Percentiles rank a stretch among this genome's conserved stretches.
phyloP scores from a whole-genome alignment of 2,329 filamentous ascomycete species.

The Cercospora sojina region DNA sequence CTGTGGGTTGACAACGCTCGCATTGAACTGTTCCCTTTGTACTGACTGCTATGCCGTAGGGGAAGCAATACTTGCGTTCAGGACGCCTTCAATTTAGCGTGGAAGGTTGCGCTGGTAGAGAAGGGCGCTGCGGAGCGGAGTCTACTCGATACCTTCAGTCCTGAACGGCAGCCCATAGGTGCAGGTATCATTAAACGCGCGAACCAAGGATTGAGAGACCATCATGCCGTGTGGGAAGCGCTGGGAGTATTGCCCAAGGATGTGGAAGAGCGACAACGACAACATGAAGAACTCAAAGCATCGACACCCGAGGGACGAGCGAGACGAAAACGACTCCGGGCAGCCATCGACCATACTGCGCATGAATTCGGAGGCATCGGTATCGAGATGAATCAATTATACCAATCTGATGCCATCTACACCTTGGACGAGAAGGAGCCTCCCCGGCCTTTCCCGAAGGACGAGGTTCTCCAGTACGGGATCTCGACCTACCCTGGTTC shows the following conservation, averaged over 20 bases:
- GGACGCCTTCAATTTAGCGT: slow-evolving; percentile 20
- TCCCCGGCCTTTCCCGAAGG: slow-evolving; percentile 26
- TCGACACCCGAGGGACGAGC: slow-evolving; percentile 36
- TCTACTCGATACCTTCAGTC: slow-evolving; percentile 35
- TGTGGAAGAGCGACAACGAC: slow-evolving; percentile 32
- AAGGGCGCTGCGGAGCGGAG: slow-evolving; percentile 24
- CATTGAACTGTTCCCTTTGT: not conserved
- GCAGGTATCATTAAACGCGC: slow-evolving; percentile 54
- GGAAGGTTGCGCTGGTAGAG: slow-evolving; percentile 30
- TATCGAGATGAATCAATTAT: slow-evolving; percentile 60
- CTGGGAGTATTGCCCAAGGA: slow-evolving; percentile 32
- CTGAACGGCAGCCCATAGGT: slow-evolving; percentile 42
- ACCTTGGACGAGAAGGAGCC: slow-evolving; percentile 32
- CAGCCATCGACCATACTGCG: slow-evolving; percentile 34
- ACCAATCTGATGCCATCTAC: slow-evolving; percentile 45
- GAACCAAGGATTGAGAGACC: slow-evolving; percentile 58
- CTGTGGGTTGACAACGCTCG: slow-evolving; percentile 46
- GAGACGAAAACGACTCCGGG: slow-evolving; percentile 39
- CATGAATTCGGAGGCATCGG: slow-evolving; percentile 56
- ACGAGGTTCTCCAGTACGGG: slow-evolving; percentile 32
- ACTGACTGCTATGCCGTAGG: slow-evolving; percentile 22
- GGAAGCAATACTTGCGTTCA: slow-evolving; percentile 42
- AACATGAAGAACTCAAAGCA: slow-evolving; percentile 34
- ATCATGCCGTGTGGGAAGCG: slow-evolving; percentile 40
- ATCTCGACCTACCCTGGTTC: slow-evolving; percentile 57